Conservation (phyloP, 1,284 basidiomycete species). For the Ganoderma lingzhi region DNA sequence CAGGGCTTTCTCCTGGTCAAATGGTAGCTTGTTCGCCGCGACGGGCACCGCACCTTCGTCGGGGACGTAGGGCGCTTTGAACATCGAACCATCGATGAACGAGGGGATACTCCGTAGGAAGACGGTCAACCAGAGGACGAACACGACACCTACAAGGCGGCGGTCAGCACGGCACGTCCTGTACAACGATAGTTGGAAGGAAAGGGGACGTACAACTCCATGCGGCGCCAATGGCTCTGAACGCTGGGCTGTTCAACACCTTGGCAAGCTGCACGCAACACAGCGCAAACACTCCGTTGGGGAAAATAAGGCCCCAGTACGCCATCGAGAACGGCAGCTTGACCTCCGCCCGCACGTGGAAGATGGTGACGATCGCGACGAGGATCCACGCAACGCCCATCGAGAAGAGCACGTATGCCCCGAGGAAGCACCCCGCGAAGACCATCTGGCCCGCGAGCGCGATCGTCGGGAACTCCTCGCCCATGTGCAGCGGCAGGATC, state of each 20-base stretch:
- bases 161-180: not conserved
- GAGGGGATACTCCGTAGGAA: conserved; percentile 50
- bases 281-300: conserved; percentile 56
- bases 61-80: conserved; percentile 51
- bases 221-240: conserved; percentile 41
- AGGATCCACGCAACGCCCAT: conserved; percentile 56
- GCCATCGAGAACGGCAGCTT: conserved; percentile 49
- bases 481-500: conserved; percentile 48
- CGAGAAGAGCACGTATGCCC: conserved; percentile 53
- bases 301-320: conserved; percentile 61
- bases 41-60: conserved; percentile 19
- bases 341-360: conserved; percentile 36
- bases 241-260: conserved; percentile 52
- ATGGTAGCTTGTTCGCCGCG: conserved; percentile 6
- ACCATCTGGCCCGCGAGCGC: conserved; percentile 47
- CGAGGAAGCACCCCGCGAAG: conserved; percentile 49
- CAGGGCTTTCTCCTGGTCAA: conserved; percentile 30
- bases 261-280: conserved; percentile 53
- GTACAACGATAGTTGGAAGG: conserved; percentile 20
- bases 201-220: conserved; percentile 40
- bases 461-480: conserved; percentile 42
- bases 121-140: conserved; percentile 55
- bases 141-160: conserved; percentile 45
- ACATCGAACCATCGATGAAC: conserved; percentile 53
- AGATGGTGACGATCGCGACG: conserved; percentile 46